Evolutionary conservation across 768 basidiomycete genomes (phyloP).

Genomic region (Coprinopsis strossmayeri): DNA sequence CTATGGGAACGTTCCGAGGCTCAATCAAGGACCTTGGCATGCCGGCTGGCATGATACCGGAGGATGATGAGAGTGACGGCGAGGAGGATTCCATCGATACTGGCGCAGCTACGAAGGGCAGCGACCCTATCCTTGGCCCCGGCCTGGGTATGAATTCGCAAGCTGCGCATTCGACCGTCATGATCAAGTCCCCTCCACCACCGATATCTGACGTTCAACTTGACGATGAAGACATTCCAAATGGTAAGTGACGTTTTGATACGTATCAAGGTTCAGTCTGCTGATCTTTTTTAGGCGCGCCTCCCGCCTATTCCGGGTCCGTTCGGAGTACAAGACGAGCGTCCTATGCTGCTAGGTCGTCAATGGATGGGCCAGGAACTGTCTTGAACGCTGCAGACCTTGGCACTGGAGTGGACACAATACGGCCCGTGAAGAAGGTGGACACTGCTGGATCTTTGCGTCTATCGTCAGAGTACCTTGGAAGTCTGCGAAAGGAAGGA

Average conservation of each 20-base stretch:
- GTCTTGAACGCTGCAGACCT: constrained; percentile 75
- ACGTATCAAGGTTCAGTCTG: constrained; percentile 14
- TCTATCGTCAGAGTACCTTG: constrained; percentile 76
- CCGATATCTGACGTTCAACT: constrained; percentile 30
- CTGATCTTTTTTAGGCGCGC: constrained; percentile 38
- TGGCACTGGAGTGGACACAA: constrained; percentile 85
- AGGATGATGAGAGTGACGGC: constrained; percentile 45
- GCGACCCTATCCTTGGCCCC: constrained; percentile 35
- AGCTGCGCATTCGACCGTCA: constrained; percentile 65
- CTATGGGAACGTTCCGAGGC: constrained; percentile 73
- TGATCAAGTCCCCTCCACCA: constrained; percentile 46
- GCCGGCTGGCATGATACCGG: constrained; percentile 50
- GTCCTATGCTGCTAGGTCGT: constrained; percentile 73
- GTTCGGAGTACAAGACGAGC: constrained; percentile 58
- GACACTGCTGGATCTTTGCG: constrained; percentile 73
- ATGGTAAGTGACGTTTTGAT: constrained; percentile 29
- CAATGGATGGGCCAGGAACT: constrained; percentile 58
- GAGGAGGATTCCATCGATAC: constrained; percentile 52
- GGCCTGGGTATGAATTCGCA: constrained; percentile 45
- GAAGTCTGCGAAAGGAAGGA: constrained; percentile 57
- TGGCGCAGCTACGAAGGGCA: constrained; percentile 57
- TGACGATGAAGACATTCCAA: constrained; percentile 34
- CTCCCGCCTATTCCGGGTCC: constrained; percentile 71
- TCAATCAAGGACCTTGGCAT: constrained; percentile 60
- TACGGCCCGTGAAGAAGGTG: constrained; percentile 89